Percentiles rank a stretch among this genome's conserved stretches.
These are phyloP conservation scores for Coemansia sp. DNA, from an alignment of 192 early-diverging fungal species.

Conservation along the genomic window DNA sequence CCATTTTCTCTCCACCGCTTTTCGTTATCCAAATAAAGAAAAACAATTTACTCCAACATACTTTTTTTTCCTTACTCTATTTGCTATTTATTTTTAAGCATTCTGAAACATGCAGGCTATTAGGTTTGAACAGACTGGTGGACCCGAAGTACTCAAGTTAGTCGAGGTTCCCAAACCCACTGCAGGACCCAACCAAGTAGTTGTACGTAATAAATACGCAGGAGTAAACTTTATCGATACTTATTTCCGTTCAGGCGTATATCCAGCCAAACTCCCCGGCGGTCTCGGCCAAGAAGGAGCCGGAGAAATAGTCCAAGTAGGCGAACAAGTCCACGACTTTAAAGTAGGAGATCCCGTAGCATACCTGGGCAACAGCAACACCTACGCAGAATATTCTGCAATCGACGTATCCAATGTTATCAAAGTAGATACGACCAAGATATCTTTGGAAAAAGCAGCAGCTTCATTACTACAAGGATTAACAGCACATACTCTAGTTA, in stretches of 20 bases:
- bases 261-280: conserved; percentile 60
- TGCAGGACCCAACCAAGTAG: conserved; percentile 52
- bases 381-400: conserved; percentile 76
- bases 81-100: background rate
- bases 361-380: conserved; percentile 54
- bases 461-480: conserved; percentile 74
- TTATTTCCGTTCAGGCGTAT: conserved; percentile 79
- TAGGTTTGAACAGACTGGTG: conserved; percentile 54
- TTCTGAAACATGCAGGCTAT: conserved; percentile 42
- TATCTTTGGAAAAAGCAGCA: conserved; percentile 60
- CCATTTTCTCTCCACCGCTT: background rate
- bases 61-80: background rate
- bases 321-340: conserved; percentile 58
- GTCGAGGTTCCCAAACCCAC: conserved; percentile 51
- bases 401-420: conserved; percentile 33
- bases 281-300: conserved; percentile 77
- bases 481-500: conserved; percentile 74
- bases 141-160: conserved; percentile 55
- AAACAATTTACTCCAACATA: too few relatives aligned
- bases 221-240: conserved; percentile 94
- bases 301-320: conserved; percentile 75
- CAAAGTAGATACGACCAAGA: conserved; percentile 49
- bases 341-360: conserved; percentile 80
- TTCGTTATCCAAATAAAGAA: too few relatives aligned
- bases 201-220: conserved; percentile 71